phyloP scores from a whole-genome alignment of 2,329 filamentous ascomycete species.

The Curvularia spicifera region DNA sequence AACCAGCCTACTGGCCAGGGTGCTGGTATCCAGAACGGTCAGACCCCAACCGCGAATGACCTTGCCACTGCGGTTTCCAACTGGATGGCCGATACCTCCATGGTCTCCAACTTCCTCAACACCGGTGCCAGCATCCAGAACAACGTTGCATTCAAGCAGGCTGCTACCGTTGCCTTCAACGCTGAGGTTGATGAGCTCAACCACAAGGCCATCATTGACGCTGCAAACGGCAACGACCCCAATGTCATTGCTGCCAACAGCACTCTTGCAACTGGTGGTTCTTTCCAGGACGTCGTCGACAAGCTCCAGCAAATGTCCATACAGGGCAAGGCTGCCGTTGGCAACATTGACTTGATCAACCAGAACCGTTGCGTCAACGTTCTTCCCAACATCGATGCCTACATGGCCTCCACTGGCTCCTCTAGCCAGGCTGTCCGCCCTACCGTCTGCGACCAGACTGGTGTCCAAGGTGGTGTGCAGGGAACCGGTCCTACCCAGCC shows the following conservation, averaged over 20 bases:
- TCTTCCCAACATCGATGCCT: constrained; percentile 48
- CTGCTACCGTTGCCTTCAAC: constrained; percentile 47
- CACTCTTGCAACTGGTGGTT: constrained; percentile 46
- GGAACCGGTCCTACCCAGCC: constrained; percentile 37
- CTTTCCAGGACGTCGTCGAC: constrained; percentile 50
- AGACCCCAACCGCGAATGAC: constrained; percentile 36
- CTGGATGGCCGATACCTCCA: constrained; percentile 48
- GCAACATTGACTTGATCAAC: constrained; percentile 47
- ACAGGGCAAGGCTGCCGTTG: constrained; percentile 41
- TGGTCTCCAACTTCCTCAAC: constrained; percentile 50
- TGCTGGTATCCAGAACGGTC: constrained; percentile 28
- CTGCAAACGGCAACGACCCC: constrained; percentile 31
- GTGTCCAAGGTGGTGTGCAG: constrained; percentile 45
- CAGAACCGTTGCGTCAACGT: constrained; percentile 48
- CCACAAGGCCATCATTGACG: constrained; percentile 49
- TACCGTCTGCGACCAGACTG: constrained; percentile 42
- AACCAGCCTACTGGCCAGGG: constrained; percentile 25
- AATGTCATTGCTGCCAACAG: constrained; percentile 47
- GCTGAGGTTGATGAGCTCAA: constrained; percentile 50
- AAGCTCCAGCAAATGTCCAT: constrained; percentile 48
- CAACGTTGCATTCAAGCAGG: constrained; percentile 46
- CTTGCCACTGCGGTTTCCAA: constrained; percentile 47
- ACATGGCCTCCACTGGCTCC: constrained; percentile 45
- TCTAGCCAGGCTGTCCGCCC: constrained; percentile 40
- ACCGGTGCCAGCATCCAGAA: constrained; percentile 43